Conservation (phyloP, 2,329 filamentous ascomycete species). For the Pseudogymnoascus sp. region DNA sequence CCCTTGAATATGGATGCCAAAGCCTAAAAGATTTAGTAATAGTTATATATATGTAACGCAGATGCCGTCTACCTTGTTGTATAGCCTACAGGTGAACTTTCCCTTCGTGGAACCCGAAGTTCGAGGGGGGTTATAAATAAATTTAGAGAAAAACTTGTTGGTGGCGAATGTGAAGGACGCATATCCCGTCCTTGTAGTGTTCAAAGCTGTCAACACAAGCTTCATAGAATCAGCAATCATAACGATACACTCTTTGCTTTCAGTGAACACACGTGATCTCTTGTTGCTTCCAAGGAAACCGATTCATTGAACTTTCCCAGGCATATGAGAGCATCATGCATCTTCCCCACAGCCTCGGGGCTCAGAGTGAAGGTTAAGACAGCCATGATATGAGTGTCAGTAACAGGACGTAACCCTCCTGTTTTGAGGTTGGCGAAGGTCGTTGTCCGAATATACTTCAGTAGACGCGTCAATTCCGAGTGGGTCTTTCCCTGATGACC, state of each 20-base stretch:
- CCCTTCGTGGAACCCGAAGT: constrained; percentile 17
- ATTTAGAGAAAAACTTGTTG: constrained; percentile 63
- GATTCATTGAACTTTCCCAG: constrained; percentile 73
- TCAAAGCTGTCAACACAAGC: constrained; percentile 68
- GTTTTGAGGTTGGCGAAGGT: not conserved
- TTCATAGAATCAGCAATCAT: constrained; percentile 27
- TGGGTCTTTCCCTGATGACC: not conserved
- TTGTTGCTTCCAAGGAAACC: constrained; percentile 65
- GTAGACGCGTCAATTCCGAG: not conserved
- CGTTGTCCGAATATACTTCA: not conserved
- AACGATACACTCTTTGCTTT: constrained; percentile 20
- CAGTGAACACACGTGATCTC: constrained; percentile 48
- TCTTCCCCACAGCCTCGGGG: constrained; percentile 60
- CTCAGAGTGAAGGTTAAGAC: constrained; percentile 66
- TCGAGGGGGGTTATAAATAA: constrained; percentile 50
- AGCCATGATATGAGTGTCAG: constrained; percentile 38
- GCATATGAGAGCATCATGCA: constrained; percentile 68
- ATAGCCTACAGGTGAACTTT: constrained; percentile 69
- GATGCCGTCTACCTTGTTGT: constrained; percentile 50
- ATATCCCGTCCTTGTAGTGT: constrained; percentile 74
- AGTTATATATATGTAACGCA: not conserved
- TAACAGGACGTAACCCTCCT: not conserved
- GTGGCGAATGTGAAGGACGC: constrained; percentile 62
- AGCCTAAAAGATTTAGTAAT: constrained; percentile 35
- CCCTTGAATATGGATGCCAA: constrained; percentile 68